Evolutionary conservation across 2,329 filamentous ascomycete species (phyloP).

Genomic region (Exophiala xenobiotica): DNA sequence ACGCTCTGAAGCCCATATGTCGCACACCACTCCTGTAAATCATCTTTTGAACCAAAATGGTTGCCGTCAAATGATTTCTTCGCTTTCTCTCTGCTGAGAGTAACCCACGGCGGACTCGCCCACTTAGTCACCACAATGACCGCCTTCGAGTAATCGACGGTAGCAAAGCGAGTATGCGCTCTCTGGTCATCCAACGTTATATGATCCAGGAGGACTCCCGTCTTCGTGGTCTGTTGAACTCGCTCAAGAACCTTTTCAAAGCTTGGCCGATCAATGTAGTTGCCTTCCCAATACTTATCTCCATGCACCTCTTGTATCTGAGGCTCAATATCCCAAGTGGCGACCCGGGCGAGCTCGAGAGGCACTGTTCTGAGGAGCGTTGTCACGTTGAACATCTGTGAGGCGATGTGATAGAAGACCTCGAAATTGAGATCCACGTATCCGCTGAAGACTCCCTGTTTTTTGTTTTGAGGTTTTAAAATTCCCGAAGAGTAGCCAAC

Average conservation of each 20-base stretch:
- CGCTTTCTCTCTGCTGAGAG: background rate
- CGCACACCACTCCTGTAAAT: background rate
- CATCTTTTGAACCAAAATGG: background rate
- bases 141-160: background rate
- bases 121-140: background rate
- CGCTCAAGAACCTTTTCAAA: constrained; percentile 2
- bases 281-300: background rate
- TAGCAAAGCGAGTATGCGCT: background rate
- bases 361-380: background rate
- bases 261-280: background rate
- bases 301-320: constrained; percentile 1
- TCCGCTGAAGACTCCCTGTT: background rate
- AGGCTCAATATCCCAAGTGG: constrained; percentile 1
- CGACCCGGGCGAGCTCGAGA: background rate
- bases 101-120: background rate
- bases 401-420: background rate
- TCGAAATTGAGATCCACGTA: constrained; percentile 2
- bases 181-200: background rate
- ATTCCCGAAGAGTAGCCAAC: background rate
- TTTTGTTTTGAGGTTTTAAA: background rate
- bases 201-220: background rate
- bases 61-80: background rate
- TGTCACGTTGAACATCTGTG: constrained; percentile 1
- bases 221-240: background rate
- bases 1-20: background rate